Evolutionary conservation across 2,329 filamentous ascomycete genomes (phyloP).

Genomic region (Phyllosticta citrichinensis): DNA sequence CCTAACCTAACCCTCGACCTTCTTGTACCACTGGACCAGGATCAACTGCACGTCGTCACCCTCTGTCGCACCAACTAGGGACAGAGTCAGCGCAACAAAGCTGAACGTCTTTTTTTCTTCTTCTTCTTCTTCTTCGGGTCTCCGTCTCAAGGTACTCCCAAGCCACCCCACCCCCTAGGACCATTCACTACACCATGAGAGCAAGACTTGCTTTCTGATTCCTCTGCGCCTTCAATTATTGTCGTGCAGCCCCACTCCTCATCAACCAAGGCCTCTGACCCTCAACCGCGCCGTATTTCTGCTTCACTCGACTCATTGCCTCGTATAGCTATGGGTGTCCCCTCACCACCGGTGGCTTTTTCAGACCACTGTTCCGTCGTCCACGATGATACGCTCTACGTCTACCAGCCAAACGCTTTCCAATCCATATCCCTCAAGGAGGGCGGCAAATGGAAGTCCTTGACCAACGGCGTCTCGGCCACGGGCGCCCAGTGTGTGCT

Average conservation of each 20-base stretch:
- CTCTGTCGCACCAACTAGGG: neutral
- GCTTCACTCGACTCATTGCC: neutral
- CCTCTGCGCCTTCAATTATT: neutral
- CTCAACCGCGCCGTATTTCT: neutral
- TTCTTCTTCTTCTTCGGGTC: neutral
- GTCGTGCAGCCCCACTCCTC: neutral
- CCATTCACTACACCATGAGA: constrained; percentile 3
- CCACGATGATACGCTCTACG: constrained; percentile 72
- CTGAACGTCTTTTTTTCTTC: neutral
- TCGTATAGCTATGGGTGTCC: constrained; percentile 53
- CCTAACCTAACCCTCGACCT: neutral
- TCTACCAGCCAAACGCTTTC: constrained; percentile 66
- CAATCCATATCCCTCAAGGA: constrained; percentile 59
- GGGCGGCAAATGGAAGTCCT: constrained; percentile 60
- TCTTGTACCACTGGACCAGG: neutral
- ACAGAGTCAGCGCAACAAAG: neutral
- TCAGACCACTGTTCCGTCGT: constrained; percentile 74
- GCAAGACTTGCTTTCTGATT: constrained; percentile 4
- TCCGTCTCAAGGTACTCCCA: neutral
- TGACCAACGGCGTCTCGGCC: constrained; percentile 59
- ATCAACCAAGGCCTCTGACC: neutral
- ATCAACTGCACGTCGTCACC: neutral
- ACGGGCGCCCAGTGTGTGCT: constrained; percentile 69
- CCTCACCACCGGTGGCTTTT: constrained; percentile 59
- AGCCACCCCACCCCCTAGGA: neutral